A percentile compares a stretch with the other conserved stretches of the same genome.
Conservation (phyloP, 106 monocot species). For the Allium fistulosum region DNA sequence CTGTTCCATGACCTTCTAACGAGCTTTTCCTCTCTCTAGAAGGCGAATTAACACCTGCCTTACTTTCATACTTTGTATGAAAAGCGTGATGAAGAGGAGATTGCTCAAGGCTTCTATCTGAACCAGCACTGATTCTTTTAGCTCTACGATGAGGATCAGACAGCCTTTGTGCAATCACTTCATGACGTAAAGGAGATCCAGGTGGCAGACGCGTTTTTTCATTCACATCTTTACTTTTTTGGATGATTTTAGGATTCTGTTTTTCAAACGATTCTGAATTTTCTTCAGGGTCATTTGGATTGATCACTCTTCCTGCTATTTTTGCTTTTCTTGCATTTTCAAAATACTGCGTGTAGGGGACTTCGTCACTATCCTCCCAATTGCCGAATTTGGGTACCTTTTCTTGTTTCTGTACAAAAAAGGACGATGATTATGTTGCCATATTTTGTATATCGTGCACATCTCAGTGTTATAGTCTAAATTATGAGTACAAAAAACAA, state of each 20-base stretch:
- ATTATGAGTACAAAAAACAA: too few relatives aligned
- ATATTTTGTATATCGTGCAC: too few relatives aligned
- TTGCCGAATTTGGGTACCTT: constrained; percentile 75
- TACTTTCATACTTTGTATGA: constrained; percentile 11
- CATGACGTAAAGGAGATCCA: constrained; percentile 1
- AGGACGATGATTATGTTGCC: too few relatives aligned
- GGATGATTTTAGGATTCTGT: neutral
- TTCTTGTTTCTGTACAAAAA: constrained; percentile 30
- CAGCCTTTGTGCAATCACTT: neutral
- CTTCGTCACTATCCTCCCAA: constrained; percentile 43
- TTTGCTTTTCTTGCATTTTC: constrained; percentile 57
- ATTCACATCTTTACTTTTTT: too few relatives aligned
- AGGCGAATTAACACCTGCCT: constrained; percentile 20
- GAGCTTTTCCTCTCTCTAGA: constrained; percentile 24
- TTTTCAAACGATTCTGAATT: constrained; percentile 39
- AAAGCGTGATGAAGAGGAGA: constrained; percentile 20
- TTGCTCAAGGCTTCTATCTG: constrained; percentile 15
- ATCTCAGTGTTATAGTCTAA: too few relatives aligned
- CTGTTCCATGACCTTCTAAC: constrained; percentile 24
- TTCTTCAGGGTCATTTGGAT: constrained; percentile 67
- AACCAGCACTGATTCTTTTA: constrained; percentile 8
- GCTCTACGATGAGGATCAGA: constrained; percentile 3
- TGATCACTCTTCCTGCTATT: constrained; percentile 34
- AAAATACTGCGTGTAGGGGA: constrained; percentile 65
- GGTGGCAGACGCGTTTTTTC: neutral